A percentile compares a stretch with the other conserved stretches of the same genome.
Evolutionary conservation across 2,329 filamentous ascomycete species (phyloP).

Genomic region (Coniochaeta hoffmannii): DNA sequence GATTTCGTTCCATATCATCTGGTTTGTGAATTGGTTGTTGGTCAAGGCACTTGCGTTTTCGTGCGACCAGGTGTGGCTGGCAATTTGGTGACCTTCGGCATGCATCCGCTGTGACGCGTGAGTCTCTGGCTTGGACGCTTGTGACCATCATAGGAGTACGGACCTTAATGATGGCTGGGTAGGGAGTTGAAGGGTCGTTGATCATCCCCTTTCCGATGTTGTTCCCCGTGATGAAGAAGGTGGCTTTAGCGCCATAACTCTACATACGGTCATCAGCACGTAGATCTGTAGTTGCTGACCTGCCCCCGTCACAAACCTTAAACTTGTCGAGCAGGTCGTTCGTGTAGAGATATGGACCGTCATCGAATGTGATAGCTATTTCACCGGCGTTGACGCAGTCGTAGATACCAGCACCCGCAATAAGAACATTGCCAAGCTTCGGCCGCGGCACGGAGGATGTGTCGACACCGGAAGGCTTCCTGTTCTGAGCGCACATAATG

Average conservation of each 20-base stretch:
- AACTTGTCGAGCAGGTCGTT: constrained; percentile 54
- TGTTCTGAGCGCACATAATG: constrained; percentile 25
- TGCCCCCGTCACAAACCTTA: constrained; percentile 18
- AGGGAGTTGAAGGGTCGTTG: constrained; percentile 39
- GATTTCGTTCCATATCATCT: constrained; percentile 38
- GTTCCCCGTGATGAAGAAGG: constrained; percentile 59
- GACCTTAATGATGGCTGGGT: constrained; percentile 35
- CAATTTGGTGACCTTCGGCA: constrained; percentile 38
- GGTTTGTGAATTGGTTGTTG: constrained; percentile 22
- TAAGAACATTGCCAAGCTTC: constrained; percentile 43
- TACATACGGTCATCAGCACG: constrained; percentile 7
- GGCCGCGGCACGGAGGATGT: constrained; percentile 45
- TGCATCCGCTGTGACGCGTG: constrained; percentile 30
- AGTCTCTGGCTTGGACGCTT: constrained; percentile 4
- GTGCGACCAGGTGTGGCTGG: constrained; percentile 40
- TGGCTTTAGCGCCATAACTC: constrained; percentile 54
- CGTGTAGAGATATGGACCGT: constrained; percentile 58
- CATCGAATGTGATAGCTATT: constrained; percentile 60
- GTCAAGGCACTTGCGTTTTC: constrained; percentile 29
- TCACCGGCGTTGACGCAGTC: constrained; percentile 48
- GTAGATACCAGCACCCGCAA: constrained; percentile 51
- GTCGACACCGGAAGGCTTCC: constrained; percentile 43
- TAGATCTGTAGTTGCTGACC: not conserved
- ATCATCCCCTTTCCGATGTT: constrained; percentile 50
- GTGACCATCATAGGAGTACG: not conserved